Evolutionary conservation across 1,139 yeast species (phyloP).

Genomic region (Scheffersomyces cryptocercus): DNA sequence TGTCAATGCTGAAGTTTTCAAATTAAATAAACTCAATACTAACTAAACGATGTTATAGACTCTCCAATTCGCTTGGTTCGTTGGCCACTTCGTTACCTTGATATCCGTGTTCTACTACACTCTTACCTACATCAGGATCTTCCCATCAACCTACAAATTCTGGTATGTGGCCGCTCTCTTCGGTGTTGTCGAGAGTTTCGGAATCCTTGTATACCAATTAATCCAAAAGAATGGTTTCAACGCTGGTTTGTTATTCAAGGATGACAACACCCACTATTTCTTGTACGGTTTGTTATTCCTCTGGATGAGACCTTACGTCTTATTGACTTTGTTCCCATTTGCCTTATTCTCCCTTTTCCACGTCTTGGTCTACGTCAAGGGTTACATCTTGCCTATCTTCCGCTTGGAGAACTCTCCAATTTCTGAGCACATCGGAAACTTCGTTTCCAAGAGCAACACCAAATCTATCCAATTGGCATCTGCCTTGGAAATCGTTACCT

Average conservation of each 20-base stretch:
- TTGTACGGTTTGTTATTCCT: constrained; percentile 60
- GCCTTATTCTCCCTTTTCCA: constrained; percentile 73
- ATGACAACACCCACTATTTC: constrained; percentile 71
- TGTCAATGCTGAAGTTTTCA: no score
- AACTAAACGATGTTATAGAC: constrained; percentile 13
- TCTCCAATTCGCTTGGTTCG: constrained; percentile 63
- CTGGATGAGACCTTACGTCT: constrained; percentile 51
- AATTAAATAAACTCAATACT: no score
- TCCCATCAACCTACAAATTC: constrained; percentile 26
- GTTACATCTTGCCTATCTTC: constrained; percentile 66
- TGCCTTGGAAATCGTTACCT: constrained; percentile 61
- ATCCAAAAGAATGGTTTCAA: constrained; percentile 31
- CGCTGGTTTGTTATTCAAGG: constrained; percentile 35
- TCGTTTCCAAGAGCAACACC: constrained; percentile 66
- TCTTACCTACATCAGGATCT: constrained; percentile 38
- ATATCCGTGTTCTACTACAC: constrained; percentile 54
- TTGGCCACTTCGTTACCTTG: constrained; percentile 71
- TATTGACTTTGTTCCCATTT: constrained; percentile 65
- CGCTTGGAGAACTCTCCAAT: constrained; percentile 46
- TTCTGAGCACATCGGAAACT: constrained; percentile 45
- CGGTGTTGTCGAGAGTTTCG: constrained; percentile 74
- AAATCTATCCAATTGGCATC: constrained; percentile 73
- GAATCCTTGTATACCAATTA: constrained; percentile 68
- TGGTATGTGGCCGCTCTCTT: constrained; percentile 65
- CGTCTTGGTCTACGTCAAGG: constrained; percentile 63